These are phyloP conservation scores for Gigaspora rosea DNA, from an alignment of 192 early-diverging fungal genomes.

Conservation along the genomic window DNA sequence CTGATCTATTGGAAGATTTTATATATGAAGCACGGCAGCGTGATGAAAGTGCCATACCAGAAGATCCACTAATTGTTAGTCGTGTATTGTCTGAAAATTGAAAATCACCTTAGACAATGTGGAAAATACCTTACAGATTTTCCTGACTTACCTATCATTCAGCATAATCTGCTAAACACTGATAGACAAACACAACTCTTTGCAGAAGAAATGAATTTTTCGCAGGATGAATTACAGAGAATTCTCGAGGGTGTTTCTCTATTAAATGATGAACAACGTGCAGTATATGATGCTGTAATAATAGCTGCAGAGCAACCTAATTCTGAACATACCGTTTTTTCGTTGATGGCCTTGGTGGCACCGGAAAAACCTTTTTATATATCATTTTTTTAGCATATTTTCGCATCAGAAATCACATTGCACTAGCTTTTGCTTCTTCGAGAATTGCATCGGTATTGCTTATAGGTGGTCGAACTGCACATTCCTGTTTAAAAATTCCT, in stretches of 20 bases:
- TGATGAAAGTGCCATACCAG: too few species aligned
- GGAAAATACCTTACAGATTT: not conserved
- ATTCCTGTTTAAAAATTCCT: conserved; percentile 43
- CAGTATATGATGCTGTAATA: conserved; percentile 9
- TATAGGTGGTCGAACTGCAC: conserved; percentile 34
- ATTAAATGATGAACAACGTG: conserved; percentile 11
- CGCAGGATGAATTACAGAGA: not conserved
- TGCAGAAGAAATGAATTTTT: not conserved
- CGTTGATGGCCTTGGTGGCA: conserved; percentile 33
- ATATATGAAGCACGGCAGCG: not conserved
- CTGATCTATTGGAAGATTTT: conserved; percentile 28
- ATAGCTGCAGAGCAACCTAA: not conserved
- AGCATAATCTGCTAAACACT: not conserved
- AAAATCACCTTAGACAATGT: not conserved
- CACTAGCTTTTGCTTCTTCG: conserved; percentile 37
- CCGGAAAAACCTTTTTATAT: conserved; percentile 37
- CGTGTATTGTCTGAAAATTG: not conserved
- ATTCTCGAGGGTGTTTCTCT: not conserved
- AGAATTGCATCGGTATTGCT: conserved; percentile 39
- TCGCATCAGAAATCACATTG: not conserved
- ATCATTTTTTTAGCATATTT: conserved; percentile 31
- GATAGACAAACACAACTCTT: not conserved
- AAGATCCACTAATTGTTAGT: not conserved
- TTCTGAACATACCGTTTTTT: not conserved
- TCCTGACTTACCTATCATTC: not conserved